Evolutionary conservation across 2,329 filamentous ascomycete genomes (phyloP).

Genomic region (Drechslerella dactyloides): DNA sequence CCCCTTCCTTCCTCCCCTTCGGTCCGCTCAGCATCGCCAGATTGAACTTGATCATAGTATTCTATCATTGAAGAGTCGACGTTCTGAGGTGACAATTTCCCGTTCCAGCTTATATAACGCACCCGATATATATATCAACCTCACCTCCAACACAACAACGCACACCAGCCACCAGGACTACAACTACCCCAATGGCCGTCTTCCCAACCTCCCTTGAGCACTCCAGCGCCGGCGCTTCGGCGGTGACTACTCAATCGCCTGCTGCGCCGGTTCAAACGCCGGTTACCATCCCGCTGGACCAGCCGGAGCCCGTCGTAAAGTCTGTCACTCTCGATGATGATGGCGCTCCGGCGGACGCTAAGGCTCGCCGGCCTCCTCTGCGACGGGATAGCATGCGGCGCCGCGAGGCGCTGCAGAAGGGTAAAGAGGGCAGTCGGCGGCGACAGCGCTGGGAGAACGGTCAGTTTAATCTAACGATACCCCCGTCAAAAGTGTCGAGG

Average conservation of each 20-base stretch:
- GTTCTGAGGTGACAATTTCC: constrained; percentile 4
- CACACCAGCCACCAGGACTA: not conserved
- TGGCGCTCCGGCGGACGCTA: not conserved
- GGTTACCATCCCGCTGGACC: constrained; percentile 42
- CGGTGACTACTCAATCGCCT: constrained; percentile 2
- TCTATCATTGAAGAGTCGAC: not conserved
- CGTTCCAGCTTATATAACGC: not conserved
- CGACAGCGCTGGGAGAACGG: constrained; percentile 94
- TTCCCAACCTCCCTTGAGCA: constrained; percentile 35
- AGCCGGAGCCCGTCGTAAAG: constrained; percentile 42
- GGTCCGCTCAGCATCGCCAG: not conserved
- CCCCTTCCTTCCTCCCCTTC: not conserved
- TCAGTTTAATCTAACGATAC: constrained; percentile 57
- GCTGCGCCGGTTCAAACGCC: constrained; percentile 4
- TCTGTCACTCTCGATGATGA: constrained; percentile 26
- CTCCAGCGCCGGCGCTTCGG: constrained; percentile 5
- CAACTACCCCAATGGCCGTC: constrained; percentile 24
- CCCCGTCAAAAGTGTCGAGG: not conserved
- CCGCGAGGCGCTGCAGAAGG: constrained; percentile 80
- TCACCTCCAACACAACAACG: constrained; percentile 1
- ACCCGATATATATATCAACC: constrained; percentile 2
- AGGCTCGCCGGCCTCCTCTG: constrained; percentile 15
- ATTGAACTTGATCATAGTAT: no score
- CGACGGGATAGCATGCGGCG: constrained; percentile 61
- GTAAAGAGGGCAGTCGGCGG: constrained; percentile 86